These are phyloP conservation scores for Aspergillus pseudoviridinutans DNA, from an alignment of 2,329 filamentous ascomycete genomes.

Conservation along the genomic window DNA sequence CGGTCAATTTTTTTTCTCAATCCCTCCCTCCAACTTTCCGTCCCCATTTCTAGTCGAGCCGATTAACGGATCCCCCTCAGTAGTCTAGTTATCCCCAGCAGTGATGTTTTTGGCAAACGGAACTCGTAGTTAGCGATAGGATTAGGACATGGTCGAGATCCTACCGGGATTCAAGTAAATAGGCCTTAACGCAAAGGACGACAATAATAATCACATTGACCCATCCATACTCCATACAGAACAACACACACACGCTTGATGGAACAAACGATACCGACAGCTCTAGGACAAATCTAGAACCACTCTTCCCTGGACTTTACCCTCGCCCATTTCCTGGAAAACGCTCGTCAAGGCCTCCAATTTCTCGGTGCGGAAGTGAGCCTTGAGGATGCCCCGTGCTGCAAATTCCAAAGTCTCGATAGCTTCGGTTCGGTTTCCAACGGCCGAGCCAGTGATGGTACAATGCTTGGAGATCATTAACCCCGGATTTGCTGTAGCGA, in stretches of 20 bases:
- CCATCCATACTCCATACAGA: neutral
- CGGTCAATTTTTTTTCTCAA: constrained; percentile 25
- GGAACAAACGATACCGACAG: neutral
- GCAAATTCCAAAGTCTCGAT: constrained; percentile 48
- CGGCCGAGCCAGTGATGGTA: constrained; percentile 48
- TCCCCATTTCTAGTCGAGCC: too few relatives aligned
- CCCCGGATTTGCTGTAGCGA: constrained; percentile 43
- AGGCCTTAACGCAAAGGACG: neutral
- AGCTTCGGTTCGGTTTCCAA: constrained; percentile 50
- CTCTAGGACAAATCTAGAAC: constrained; percentile 43
- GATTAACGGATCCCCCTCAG: too few relatives aligned
- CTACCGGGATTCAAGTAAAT: too few relatives aligned
- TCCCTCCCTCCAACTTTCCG: too few relatives aligned
- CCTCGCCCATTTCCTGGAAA: constrained; percentile 44
- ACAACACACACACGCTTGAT: too few relatives aligned
- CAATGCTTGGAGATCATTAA: constrained; percentile 40
- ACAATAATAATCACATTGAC: neutral
- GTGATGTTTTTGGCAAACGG: too few relatives aligned
- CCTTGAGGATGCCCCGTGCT: constrained; percentile 45
- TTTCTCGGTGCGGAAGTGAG: constrained; percentile 44
- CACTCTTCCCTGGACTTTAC: constrained; percentile 44
- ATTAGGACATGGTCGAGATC: too few relatives aligned
- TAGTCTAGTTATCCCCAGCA: too few relatives aligned
- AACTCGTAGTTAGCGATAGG: too few relatives aligned
- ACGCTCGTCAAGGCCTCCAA: constrained; percentile 46